Evolutionary conservation across 148 eudicot species (phyloP), one percentile per base, ranked within the genome.

Genomic region (Nyssa sinensis): DNA sequence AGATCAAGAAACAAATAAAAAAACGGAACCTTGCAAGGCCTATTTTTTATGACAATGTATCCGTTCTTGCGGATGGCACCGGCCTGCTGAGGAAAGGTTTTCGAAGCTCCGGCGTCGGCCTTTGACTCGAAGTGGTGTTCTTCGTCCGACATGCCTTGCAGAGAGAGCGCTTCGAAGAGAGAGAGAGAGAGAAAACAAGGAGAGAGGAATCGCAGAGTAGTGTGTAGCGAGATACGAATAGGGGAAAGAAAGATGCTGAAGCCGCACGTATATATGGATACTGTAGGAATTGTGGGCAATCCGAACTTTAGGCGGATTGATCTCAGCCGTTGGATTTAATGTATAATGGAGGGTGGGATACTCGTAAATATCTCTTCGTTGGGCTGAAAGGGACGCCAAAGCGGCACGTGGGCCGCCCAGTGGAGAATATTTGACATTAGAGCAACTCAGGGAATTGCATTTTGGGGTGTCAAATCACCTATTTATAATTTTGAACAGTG

Each of bases 91-190:
- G 87, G 89, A 47, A 49, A 86, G 24, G 87, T 86, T 72, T 86
- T 86, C 10, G 89, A 86, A 0, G 89, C 89, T 24, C 89, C 89
- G 39, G 88, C 88, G 62, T 86, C 86, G 55, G 86, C 88, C 83
- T 81, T 80, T 0, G 86, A 81, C 67, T 86, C 86, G 59, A 86
- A 86, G 14, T 86, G 86, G 39, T 86, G 89, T 78, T 86, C 88
- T 68, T 86, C 87, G 87, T 84, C 89, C 72, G 89, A 86, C 89
- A 86, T 86, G 27, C 14, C 29, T 65, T 14, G 10, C 10, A 30
- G 39, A 63, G 66, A 32, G 33, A 63, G 33, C 31, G 2, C 31
- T 1, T 27, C 4, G n/a, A 33, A 29, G 0, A 29, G 34, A 60
- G 63, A 25, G 63, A 62, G 19, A 14, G 51, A 44, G 51, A 5